These are phyloP conservation scores for Mortierella sp. DNA, from an alignment of 371 early-diverging fungal species.

Conservation along the genomic window DNA sequence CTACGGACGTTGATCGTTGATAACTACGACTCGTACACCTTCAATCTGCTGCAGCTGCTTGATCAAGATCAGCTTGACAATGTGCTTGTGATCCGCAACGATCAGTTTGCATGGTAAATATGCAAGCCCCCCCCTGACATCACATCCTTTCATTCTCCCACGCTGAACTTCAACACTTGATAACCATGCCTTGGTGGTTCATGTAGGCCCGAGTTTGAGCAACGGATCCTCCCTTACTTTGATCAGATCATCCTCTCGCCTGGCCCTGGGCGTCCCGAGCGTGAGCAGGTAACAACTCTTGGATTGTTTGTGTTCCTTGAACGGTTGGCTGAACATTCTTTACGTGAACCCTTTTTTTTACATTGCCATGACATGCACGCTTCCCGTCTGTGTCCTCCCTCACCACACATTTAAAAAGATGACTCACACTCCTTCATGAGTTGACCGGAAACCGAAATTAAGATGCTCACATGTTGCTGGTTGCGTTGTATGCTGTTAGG, in stretches of 20 bases:
- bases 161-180: no score
- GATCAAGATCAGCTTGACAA: slow-evolving; percentile 54
- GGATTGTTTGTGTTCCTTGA: slow-evolving; percentile 10
- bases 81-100: slow-evolving; percentile 88
- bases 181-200: neutral
- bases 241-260: slow-evolving; percentile 94
- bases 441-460: no score
- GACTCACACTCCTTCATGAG: neutral
- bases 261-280: slow-evolving; percentile 86
- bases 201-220: slow-evolving; percentile 65
- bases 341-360: no score
- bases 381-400: neutral
- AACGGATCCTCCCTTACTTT: slow-evolving; percentile 78
- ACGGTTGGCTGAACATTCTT: slow-evolving; percentile 54
- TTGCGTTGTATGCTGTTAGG: slow-evolving; percentile 58
- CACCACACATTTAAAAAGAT: neutral
- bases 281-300: slow-evolving; percentile 19
- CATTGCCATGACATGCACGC: neutral
- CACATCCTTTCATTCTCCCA: no score
- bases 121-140: neutral
- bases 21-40: slow-evolving; percentile 97
- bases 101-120: slow-evolving; percentile 85
- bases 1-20: slow-evolving; percentile 84
- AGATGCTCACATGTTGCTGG: slow-evolving; percentile 4
- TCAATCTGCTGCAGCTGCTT: slow-evolving; percentile 87